phyloP scores from a whole-genome alignment of 768 basidiomycete species.

The Myochromella boudieri region DNA sequence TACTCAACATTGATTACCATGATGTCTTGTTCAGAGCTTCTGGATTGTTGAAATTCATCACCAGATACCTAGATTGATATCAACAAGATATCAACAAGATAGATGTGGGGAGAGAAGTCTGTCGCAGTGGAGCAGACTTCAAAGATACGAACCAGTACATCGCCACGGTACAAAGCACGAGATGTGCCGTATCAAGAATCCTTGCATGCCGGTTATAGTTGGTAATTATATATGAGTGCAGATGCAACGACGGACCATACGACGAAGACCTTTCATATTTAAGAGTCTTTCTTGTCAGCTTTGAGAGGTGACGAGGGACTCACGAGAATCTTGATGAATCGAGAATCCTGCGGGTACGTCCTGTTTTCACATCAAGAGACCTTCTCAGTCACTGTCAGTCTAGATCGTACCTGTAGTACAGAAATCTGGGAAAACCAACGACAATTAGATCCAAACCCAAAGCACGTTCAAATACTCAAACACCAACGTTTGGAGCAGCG shows the following conservation, averaged over 20 bases:
- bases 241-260: conserved; percentile 27
- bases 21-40: conserved; percentile 33
- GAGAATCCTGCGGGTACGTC: conserved; percentile 40
- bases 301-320: conserved; percentile 2
- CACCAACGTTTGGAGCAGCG: conserved; percentile 41
- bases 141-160: conserved; percentile 43
- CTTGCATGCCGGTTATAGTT: conserved; percentile 18
- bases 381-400: neutral
- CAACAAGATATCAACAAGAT: neutral
- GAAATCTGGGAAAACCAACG: conserved; percentile 27
- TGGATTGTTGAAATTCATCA: conserved; percentile 41
- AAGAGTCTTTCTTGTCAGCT: neutral
- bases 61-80: conserved; percentile 37
- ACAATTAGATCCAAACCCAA: conserved; percentile 1
- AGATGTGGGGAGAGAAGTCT: too few relatives aligned
- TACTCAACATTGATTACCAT: conserved; percentile 39
- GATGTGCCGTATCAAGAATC: conserved; percentile 43
- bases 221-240: neutral
- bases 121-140: too few relatives aligned
- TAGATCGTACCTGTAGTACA: conserved; percentile 38
- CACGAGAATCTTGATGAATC: conserved; percentile 40
- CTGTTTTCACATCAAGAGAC: conserved; percentile 16
- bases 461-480: neutral
- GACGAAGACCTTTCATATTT: conserved; percentile 32
- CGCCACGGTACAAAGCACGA: conserved; percentile 41